Conservation (phyloP, 306 rosid species). For the Quercus aquifolioides region DNA sequence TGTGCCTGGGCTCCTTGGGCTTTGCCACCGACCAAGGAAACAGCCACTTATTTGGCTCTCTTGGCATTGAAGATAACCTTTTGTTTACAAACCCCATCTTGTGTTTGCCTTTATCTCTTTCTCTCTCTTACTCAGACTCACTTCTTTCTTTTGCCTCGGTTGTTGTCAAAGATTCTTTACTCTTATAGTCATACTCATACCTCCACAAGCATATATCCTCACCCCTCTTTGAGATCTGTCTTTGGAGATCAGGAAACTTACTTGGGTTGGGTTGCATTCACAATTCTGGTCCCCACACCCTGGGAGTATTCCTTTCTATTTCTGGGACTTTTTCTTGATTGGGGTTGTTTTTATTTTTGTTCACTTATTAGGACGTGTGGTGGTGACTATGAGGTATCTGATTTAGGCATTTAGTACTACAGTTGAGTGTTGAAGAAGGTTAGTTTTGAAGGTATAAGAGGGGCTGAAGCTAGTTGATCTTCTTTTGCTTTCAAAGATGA, state of each 20-base stretch:
- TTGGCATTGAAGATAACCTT: conserved; percentile 79
- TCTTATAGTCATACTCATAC: too few relatives aligned
- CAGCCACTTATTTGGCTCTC: conserved; percentile 55
- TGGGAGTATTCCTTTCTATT: conserved; percentile 27
- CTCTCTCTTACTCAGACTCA: too few relatives aligned
- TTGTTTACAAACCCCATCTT: conserved; percentile 30
- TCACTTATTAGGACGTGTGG: conserved; percentile 22
- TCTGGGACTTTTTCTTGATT: conserved; percentile 16
- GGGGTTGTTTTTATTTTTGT: conserved; percentile 13
- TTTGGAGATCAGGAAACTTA: too few relatives aligned
- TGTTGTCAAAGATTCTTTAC: too few relatives aligned
- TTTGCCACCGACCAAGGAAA: too few relatives aligned
- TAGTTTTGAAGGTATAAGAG: conserved; percentile 5
- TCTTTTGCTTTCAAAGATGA: conserved; percentile 56
- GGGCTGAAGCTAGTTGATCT: conserved; percentile 37
- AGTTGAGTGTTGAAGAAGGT: conserved; percentile 35
- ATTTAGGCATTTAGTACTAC: conserved; percentile 18
- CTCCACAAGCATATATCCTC: too few relatives aligned
- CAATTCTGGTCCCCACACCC: neutral
- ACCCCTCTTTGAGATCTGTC: too few relatives aligned
- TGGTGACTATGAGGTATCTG: conserved; percentile 25
- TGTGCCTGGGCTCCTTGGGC: too few relatives aligned
- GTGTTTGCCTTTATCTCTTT: too few relatives aligned
- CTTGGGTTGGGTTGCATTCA: too few relatives aligned
- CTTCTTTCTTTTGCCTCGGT: too few relatives aligned